Base-by-base conservation (phyloP, 495 filamentous ascomycete species). In the Tetracladium marchalianum region DNA sequence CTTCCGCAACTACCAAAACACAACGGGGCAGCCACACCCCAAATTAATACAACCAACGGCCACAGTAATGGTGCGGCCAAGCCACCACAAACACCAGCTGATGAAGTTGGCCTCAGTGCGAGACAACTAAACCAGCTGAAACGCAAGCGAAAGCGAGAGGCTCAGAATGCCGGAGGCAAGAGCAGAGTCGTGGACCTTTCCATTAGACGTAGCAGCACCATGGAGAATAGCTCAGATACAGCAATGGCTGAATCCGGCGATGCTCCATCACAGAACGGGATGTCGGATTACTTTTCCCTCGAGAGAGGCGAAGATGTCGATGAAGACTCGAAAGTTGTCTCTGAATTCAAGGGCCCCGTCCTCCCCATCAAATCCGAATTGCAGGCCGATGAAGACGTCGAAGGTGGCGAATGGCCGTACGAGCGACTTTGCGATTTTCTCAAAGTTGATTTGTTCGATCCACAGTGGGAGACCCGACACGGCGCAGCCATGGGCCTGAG, bases 401-500 rank as follows among this genome's bases (percentile, higher is more conserved):
- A 89, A 46, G 87, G 87, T 15, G 69, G 75, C n/a, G 85, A 88
- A 58, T 98, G 92, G 92, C 92, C 92, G 4, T 92, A 81, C 57
- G 90, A 96, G 53, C 81, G 85, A 41, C 80, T 97, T 44, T 97
- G 89, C 63, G 92, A 97, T 52, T 84, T 95, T 54, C 75, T 98
- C 40, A 87, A 80, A 52, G 72, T 95, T 38, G 92, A 98, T 61
- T 71, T 98, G 11, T 95, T 98, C 53, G 90, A 98, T 68, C 71
- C 81, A 3, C 80, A 87, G 54, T 98, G 92, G 92, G 92, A 98
- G 64, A 85, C 89, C 31, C 81, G 92, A n/a, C 92, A 98, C 66
- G 92, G 92, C 49, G 90, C 92, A 37, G 89, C 92, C 16, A 90
- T 98, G 82, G 93, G 87, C 31, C 67, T 98, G 24, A 79, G 93